Conservation (phyloP, 1,284 basidiomycete species). For the Mycosarcoma mackinlayi region DNA sequence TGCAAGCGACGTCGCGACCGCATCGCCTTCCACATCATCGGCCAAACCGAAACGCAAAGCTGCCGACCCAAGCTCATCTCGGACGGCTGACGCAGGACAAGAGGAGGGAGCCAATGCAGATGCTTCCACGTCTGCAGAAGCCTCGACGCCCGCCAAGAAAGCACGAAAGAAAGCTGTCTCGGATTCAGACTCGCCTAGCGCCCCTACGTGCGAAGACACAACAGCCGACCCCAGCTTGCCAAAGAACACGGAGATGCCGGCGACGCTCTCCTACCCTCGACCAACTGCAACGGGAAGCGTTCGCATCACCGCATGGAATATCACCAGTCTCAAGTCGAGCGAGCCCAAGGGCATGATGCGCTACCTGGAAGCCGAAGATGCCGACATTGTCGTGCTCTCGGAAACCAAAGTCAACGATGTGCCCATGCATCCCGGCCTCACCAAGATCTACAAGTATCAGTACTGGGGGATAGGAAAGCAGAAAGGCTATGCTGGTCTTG, state of each 20-base stretch:
- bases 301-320: slow-evolving; percentile 63
- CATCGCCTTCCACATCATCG: slow-evolving; percentile 4
- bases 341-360: slow-evolving; percentile 62
- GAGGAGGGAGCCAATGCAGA: background rate
- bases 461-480: slow-evolving; percentile 66
- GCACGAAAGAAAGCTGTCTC: slow-evolving; percentile 35
- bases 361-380: slow-evolving; percentile 64
- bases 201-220: slow-evolving; percentile 32
- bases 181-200: slow-evolving; percentile 36
- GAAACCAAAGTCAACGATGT: slow-evolving; percentile 65
- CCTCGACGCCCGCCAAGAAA: slow-evolving; percentile 21
- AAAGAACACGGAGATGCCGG: slow-evolving; percentile 44
- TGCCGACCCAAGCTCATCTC: slow-evolving; percentile 6
- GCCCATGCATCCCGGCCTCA: slow-evolving; percentile 55
- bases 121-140: background rate
- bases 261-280: slow-evolving; percentile 18
- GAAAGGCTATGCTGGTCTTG: slow-evolving; percentile 76
- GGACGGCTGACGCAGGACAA: background rate
- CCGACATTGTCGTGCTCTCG: slow-evolving; percentile 62
- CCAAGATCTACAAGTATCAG: slow-evolving; percentile 57
- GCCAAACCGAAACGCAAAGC: slow-evolving; percentile 34
- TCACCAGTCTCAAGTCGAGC: slow-evolving; percentile 59
- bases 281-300: slow-evolving; percentile 29
- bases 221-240: slow-evolving; percentile 39
- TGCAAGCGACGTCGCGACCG: background rate